A percentile compares a stretch with the other conserved stretches of the same genome.
These are phyloP conservation scores for Crotalaria pallida DNA, from an alignment of 306 rosid genomes.

Conservation along the genomic window DNA sequence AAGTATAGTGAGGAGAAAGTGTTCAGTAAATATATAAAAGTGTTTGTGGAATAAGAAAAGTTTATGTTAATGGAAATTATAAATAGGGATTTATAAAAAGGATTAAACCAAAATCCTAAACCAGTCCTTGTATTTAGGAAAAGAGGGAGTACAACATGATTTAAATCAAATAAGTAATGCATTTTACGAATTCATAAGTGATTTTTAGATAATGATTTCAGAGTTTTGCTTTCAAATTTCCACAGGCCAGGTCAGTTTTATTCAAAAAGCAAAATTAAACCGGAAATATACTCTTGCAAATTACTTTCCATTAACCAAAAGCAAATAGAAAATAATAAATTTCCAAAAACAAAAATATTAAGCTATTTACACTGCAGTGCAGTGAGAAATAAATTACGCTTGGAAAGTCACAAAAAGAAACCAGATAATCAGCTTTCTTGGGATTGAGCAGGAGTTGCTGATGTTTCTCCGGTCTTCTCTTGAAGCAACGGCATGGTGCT, in stretches of 20 bases:
- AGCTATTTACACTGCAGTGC: slow-evolving; percentile 28
- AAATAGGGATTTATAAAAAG: no score
- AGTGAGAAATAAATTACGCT: not conserved
- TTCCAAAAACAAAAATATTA: not conserved
- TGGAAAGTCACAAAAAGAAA: not conserved
- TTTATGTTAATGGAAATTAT: no score
- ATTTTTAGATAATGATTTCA: no score
- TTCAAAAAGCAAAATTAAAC: not conserved
- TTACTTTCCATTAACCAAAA: not conserved
- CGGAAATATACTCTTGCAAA: not conserved
- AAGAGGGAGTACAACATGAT: not conserved
- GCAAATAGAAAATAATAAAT: not conserved
- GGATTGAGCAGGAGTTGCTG: slow-evolving; percentile 29
- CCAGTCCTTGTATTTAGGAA: no score
- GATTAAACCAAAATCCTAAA: no score
- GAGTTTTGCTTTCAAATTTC: not conserved
- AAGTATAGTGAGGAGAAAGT: no score
- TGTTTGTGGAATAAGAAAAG: no score
- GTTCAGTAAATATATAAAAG: no score
- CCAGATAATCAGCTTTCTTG: not conserved
- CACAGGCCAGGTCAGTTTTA: not conserved
- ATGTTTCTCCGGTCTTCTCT: slow-evolving; percentile 30
- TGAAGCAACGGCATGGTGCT: slow-evolving; percentile 54
- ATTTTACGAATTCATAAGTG: not conserved
- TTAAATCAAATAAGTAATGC: not conserved